Evolutionary conservation across 257 asterid genomes (phyloP), one percentile per base, ranked within the genome.

Genomic region (Nicotiana tabacum): DNA sequence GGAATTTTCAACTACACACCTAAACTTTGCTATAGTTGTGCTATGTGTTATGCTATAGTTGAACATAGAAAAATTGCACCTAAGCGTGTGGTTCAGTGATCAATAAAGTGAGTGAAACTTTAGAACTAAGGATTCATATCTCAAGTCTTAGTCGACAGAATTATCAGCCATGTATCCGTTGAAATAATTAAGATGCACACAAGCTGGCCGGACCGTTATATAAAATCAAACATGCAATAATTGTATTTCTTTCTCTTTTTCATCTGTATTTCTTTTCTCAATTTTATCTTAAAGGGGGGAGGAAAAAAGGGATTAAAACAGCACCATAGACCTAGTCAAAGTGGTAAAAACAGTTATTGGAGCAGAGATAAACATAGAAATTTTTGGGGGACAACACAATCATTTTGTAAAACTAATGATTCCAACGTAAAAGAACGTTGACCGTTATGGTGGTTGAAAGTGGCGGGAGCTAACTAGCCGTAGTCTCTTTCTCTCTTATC

Each of bases 401-500:
- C 7, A 48, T 76, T 76, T n/a, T 10, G 79, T 16, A 76, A 76
- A 76, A 76, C 9, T 27, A 51, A 29, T 76, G 80, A 51, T 76
- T 51, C 29, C 64, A 39, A 58, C 6, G 61, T n/a, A 46, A 76
- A 65, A 29, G 30, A 15, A 4, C 5, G 4, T 56, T 12, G 17
- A 46, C 64, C 80, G 9, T 51, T 51, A 76, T 76, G 80, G 80
- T 76, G 80, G 80, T 57, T 58, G 80, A 74, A 74, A 74, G 80
- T 11, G 80, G 80, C 24, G 9, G 76, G 53, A 12, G 21, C 24
- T 51, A 51, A 76, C 46, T 15, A 76, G 46, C 80, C n/a, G 27
- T 21, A 51, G 46, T 64, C 64, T 76, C 80, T 51, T 76, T 76
- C 43, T 56, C 16, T 43, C 51, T 43, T 43, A 43, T 3, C 51